Percentiles rank a stretch among this genome's conserved stretches.
Conservation (phyloP, 805 yeast genomes). For the Yarrowia hollandica region DNA sequence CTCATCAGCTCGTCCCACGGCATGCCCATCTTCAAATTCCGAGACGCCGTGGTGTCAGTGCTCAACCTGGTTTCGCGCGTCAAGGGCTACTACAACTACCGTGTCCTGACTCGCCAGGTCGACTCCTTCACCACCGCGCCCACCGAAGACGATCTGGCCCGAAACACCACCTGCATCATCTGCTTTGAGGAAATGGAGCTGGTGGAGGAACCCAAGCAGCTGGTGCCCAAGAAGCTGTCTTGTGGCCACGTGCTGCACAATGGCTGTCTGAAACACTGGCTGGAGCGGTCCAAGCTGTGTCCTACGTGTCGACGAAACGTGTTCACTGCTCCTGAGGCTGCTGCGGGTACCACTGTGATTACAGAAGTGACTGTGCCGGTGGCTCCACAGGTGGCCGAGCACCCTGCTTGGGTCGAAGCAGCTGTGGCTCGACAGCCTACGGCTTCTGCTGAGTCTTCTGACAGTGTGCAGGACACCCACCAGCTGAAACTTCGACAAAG, state of each 20-base stretch:
- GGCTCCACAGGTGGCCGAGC: constrained; percentile 2
- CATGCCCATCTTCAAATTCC: constrained; percentile 51
- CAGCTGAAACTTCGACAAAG: constrained; percentile 11
- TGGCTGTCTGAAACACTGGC: constrained; percentile 90
- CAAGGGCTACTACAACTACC: constrained; percentile 38
- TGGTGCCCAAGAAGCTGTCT: constrained; percentile 67
- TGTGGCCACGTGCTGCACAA: constrained; percentile 89
- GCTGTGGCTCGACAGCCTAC: neutral
- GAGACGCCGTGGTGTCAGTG: constrained; percentile 49
- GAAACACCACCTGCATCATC: constrained; percentile 72
- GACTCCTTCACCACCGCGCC: constrained; percentile 67
- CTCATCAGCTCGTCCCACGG: constrained; percentile 49
- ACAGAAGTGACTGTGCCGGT: neutral
- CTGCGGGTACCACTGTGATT: neutral
- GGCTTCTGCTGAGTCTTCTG: neutral
- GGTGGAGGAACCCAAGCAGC: constrained; percentile 44
- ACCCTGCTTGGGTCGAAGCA: constrained; percentile 12
- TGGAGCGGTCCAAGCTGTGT: constrained; percentile 87
- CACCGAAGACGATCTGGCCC: constrained; percentile 56
- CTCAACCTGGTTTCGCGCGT: constrained; percentile 38
- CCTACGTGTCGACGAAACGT: constrained; percentile 86
- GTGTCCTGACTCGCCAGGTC: constrained; percentile 53
- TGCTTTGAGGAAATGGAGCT: constrained; percentile 87
- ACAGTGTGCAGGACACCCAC: neutral
- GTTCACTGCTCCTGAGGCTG: constrained; percentile 37